A percentile compares a stretch with the other conserved stretches of the same genome.
These are phyloP conservation scores for Diutina sp. DNA, from an alignment of 1,139 yeast genomes.

Conservation along the genomic window DNA sequence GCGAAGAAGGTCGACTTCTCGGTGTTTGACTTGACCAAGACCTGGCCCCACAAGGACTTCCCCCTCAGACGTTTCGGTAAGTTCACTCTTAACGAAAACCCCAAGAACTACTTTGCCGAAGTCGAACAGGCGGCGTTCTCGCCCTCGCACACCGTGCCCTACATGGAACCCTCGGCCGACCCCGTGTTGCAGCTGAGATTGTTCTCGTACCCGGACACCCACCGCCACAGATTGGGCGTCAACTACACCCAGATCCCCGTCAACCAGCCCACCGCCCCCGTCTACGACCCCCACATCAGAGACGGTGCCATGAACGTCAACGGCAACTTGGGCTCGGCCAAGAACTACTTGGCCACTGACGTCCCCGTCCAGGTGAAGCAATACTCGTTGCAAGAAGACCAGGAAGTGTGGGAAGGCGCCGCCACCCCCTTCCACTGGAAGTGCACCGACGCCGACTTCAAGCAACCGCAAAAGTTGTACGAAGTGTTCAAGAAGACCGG, in stretches of 20 bases:
- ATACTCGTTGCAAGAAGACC: slow-evolving; percentile 39
- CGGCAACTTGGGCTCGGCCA: slow-evolving; percentile 76
- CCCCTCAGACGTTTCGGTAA: slow-evolving; percentile 68
- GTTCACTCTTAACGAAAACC: slow-evolving; percentile 57
- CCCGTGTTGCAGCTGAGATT: slow-evolving; percentile 79
- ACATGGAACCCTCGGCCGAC: slow-evolving; percentile 75
- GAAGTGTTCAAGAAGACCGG: slow-evolving; percentile 64
- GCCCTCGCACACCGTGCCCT: slow-evolving; percentile 77
- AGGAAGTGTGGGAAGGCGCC: slow-evolving; percentile 82
- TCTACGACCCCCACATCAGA: slow-evolving; percentile 56
- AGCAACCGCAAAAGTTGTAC: slow-evolving; percentile 56
- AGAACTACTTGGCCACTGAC: slow-evolving; percentile 60
- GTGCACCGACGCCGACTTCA: slow-evolving; percentile 58
- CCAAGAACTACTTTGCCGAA: slow-evolving; percentile 69
- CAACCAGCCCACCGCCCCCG: slow-evolving; percentile 45
- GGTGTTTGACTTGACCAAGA: slow-evolving; percentile 60
- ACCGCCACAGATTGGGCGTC: slow-evolving; percentile 55
- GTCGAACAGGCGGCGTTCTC: slow-evolving; percentile 76
- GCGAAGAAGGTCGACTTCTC: slow-evolving; percentile 50
- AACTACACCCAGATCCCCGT: slow-evolving; percentile 68
- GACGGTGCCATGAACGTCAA: slow-evolving; percentile 81
- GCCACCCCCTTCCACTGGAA: slow-evolving; percentile 87
- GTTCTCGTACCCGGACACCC: slow-evolving; percentile 81
- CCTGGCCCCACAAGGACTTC: slow-evolving; percentile 70
- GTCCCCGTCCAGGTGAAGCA: slow-evolving; percentile 39